A percentile compares a stretch with the other conserved stretches of the same genome.
phyloP scores from a whole-genome alignment of 2,329 filamentous ascomycete genomes.

The Penicillium sp. region DNA sequence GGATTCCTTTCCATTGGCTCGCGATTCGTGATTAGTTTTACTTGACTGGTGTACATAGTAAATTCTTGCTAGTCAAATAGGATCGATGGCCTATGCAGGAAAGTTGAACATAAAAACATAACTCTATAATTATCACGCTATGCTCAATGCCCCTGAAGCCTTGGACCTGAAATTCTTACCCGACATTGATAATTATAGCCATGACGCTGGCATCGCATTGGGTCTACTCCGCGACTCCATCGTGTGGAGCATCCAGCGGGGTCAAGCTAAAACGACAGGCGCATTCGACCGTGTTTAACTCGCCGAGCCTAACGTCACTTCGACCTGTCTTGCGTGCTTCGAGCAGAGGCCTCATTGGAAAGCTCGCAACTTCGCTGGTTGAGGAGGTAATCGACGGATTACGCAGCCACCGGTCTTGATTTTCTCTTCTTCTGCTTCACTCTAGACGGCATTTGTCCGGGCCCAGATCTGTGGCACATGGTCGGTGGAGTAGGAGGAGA shows the following conservation, averaged over 20 bases:
- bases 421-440: background rate
- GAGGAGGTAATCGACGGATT: background rate
- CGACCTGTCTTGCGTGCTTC: conserved; percentile 30
- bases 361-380: background rate
- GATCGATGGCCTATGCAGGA: no score
- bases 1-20: no score
- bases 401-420: background rate
- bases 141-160: background rate
- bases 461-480: background rate
- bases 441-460: conserved; percentile 3
- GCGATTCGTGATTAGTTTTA: no score
- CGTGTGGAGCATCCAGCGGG: conserved; percentile 7
- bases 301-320: conserved; percentile 29
- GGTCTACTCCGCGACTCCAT: background rate
- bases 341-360: background rate
- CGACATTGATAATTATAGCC: background rate
- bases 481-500: background rate
- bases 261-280: background rate
- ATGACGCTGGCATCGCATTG: background rate
- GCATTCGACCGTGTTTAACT: conserved; percentile 7
- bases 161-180: background rate
- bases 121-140: no score
- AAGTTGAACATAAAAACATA: no score
- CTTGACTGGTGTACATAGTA: no score
- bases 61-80: no score